Base-by-base conservation (phyloP, 2,329 filamentous ascomycete species). In the Nakataea oryzae region DNA sequence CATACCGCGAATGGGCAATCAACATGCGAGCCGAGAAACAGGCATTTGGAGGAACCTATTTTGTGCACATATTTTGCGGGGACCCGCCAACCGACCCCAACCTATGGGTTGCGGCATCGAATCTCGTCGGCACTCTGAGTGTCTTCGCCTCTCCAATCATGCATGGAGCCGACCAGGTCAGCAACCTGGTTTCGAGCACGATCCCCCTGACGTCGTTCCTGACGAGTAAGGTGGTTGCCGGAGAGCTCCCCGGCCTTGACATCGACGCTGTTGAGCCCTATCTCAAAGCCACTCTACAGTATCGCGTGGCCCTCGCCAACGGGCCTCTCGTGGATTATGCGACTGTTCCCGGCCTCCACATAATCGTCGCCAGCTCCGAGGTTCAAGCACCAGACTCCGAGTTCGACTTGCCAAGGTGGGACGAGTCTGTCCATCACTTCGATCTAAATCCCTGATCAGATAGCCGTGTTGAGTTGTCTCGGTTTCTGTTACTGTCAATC, bases 61-160 rank as follows among this genome's bases (percentile, higher is more conserved):
- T 78, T 0, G 76, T 93, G 26, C 83, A 87, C 69, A 76, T 93
- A 63, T 93, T 92, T 73, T 70, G 91, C 1, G 89, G 86, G 0
- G 70, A 78, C 2, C 74, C 78, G 1, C 63, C 80, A 0, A 66
- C 69, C 3, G 75, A 85, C 54, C 68, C 76, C 1, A 65, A 66
- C 6, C 67, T 71, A 0, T 90, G 87, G 86, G 69, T 77, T 0
- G 70, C 71, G 54, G 79, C 82, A 0, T 68, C 74, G 1, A 86
- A 82, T 64, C 78, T 88, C 12, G 79, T 88, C 3, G 88, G 88
- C 2, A 82, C 82, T 0, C 80, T 87, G 65, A 82, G 80, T 21
- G 75, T 86, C 17, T 85, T 86, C 65, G 74, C 79, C 24, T 68
- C 73, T 5, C 70, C 68, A 21, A 66, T 64, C 3, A 32, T 11